Base-by-base conservation (phyloP, 495 filamentous ascomycete genomes). In the Aspergillus sclerotioniger region DNA sequence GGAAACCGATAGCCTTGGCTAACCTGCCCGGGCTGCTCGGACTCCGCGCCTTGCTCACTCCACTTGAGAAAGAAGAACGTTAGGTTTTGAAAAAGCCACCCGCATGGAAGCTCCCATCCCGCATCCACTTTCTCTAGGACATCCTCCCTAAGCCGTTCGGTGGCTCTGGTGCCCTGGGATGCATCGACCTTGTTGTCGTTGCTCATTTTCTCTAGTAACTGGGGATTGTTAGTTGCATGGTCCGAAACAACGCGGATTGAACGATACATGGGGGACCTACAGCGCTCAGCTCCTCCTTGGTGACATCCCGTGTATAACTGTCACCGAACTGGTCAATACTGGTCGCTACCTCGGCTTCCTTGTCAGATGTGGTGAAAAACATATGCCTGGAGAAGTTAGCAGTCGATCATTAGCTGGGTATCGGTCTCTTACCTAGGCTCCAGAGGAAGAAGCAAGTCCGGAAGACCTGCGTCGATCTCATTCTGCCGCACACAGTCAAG, bases 321-420 rank as follows among this genome's bases (percentile, higher is more conserved):
- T 98, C 94, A 2, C 84, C 86, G 62, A 82, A 96, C 58, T 79
- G 75, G 69, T 98, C 94, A 8, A 88, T 75, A 58, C 85, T 89
- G 20, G 60, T 63, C 25, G 73, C 72, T 16, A 80, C 68, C 6
- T 71, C 72, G 28, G 76, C 69, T 41, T 77, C 68, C 44, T 77
- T 76, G 10, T 75, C 74, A 15, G 74, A 62, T 10, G 67, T 74
- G 0, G 76, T 79, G 61, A 79, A 82, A 58, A 85, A 85, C 69
- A 87, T 79, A 58, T 88, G 84, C 37, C 80, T 79, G 35, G 19
- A 47, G 28, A 20, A 13, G 35, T 51, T 29, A 60, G 25, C 12
- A 33, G 15, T 37, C 33, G 25, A 31, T 16, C 8, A 9, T n/a
- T 10, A 7, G 1, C 10, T 16, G 20, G 29, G 5, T 19, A 35